These are phyloP conservation scores for Eruca vesicaria DNA, from an alignment of 441 rosid species.

Conservation along the genomic window DNA sequence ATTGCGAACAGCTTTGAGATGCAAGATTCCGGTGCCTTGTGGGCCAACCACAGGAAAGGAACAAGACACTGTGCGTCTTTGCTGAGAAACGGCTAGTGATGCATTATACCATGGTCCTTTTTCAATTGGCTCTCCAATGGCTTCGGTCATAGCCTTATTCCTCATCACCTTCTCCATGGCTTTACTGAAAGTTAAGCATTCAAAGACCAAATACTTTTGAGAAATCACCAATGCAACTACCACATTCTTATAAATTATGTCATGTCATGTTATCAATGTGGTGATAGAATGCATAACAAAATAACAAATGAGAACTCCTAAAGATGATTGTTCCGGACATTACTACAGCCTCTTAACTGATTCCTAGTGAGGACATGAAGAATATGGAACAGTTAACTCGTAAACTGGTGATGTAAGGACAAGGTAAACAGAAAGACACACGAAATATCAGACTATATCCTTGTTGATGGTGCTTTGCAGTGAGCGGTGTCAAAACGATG, in stretches of 20 bases:
- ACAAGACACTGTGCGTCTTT: conserved; percentile 87
- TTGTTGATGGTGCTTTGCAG: background rate
- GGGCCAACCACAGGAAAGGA: conserved; percentile 72
- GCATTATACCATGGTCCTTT: conserved; percentile 98
- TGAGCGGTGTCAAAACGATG: background rate
- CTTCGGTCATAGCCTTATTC: conserved; percentile 63
- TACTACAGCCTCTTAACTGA: background rate
- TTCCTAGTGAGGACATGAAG: background rate
- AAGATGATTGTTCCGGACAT: conserved; percentile 5
- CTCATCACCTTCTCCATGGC: conserved; percentile 83
- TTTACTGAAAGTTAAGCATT: conserved; percentile 51
- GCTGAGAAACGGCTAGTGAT: conserved; percentile 89
- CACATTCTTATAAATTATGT: background rate
- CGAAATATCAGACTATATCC: background rate
- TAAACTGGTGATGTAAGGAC: background rate
- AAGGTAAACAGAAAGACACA: background rate
- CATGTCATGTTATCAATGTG: too few relatives aligned
- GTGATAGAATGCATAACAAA: background rate
- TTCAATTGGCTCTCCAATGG: conserved; percentile 86
- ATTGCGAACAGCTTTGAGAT: conserved; percentile 35
- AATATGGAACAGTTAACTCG: background rate
- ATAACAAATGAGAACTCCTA: background rate
- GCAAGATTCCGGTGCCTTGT: conserved; percentile 30
- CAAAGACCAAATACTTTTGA: background rate
- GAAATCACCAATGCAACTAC: background rate